Evolutionary conservation across 805 yeast species (phyloP), one percentile per base, ranked within the genome.

Genomic region (Candida tammaniensis): DNA sequence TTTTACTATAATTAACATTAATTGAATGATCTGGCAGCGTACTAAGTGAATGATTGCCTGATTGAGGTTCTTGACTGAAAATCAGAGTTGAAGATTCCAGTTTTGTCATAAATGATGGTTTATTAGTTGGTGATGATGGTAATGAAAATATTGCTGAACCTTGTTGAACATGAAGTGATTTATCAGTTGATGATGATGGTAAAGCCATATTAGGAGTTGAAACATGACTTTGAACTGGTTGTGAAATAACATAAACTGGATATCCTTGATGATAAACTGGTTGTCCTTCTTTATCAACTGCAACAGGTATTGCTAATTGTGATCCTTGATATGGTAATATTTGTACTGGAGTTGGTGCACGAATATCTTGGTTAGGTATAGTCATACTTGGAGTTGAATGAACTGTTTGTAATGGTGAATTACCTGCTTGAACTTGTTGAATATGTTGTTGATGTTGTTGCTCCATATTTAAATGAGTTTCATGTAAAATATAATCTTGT

Each of bases 221-320:
- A 20, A 8, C 11, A 11, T 20, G 11, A 20, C 10, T 11, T n/a
- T n/a, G n/a, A 4, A 30, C 32, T 10, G 32, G 32, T 22, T 30
- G 32, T 4, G 32, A 30, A 11, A 64, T 54, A 20, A 63, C 49
- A 40, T 64, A 64, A 3, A 64, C 61, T 3, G 71, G 70, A 37
- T 57, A 62, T 15, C 59, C 51, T 34, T 51, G 57, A 31, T 54
- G 61, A 42, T 55, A 59, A 29, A 58, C 50, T 17, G 49, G 52
- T 32, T 55, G 51, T 4, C 67, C 66, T 39, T 55, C 54, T 27
- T 51, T 48, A 39, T 59, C 64, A 17, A 60, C 46, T 2, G 59
- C 41, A 15, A 59, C 49, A 4, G 63, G 61, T n/a, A 57, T 49
- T 10, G 38, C 29, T 16, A 31, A 14, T 31, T 31, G 39, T 28